These are phyloP conservation scores for Canavalia ensiformis DNA, from an alignment of 306 rosid species.

Conservation along the genomic window DNA sequence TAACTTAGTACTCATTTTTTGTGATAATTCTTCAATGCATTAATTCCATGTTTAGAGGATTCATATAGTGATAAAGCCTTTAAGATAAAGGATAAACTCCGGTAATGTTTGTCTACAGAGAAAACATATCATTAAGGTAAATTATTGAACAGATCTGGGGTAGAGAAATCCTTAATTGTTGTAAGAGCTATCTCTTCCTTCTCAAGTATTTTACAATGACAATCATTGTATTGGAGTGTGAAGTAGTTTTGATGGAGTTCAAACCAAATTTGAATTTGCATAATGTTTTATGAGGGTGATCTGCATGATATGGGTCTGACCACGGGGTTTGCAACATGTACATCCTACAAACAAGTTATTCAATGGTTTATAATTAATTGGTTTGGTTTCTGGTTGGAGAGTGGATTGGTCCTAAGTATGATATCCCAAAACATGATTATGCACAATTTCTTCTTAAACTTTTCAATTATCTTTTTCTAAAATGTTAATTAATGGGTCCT, in stretches of 20 bases:
- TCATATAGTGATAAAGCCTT: neutral
- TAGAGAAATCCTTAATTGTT: constrained; percentile 3
- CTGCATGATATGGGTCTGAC: neutral
- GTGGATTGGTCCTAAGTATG: neutral
- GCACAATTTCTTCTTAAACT: neutral
- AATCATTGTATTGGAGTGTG: neutral
- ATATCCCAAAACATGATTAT: neutral
- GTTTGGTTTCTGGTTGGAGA: neutral
- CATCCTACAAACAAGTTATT: neutral
- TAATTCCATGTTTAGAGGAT: neutral
- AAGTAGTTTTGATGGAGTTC: constrained; percentile 12
- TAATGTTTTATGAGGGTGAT: constrained; percentile 7
- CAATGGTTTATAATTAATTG: neutral
- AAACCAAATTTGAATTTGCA: neutral
- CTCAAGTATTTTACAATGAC: neutral
- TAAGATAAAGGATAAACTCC: neutral
- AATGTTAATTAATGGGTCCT: neutral
- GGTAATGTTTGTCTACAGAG: neutral
- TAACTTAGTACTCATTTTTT: neutral
- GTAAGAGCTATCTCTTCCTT: neutral
- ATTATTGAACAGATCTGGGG: neutral
- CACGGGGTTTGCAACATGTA: neutral
- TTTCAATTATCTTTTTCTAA: neutral
- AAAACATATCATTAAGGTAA: neutral
- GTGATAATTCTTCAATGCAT: neutral